Evolutionary conservation across 305 asterid species (phyloP).

Genomic region (Fraxinus paxiana): DNA sequence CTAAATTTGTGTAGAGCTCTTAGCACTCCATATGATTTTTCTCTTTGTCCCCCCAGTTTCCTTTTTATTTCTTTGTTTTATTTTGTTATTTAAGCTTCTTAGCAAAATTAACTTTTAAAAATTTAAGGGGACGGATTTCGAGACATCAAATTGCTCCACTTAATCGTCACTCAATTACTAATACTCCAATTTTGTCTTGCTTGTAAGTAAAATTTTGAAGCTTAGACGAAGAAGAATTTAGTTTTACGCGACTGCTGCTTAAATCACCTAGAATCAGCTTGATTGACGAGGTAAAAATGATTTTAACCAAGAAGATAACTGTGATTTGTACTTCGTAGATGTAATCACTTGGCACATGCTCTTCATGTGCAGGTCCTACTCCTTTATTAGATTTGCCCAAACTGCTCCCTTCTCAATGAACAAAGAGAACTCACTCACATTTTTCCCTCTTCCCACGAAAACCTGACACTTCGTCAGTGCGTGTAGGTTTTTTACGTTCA

Average conservation of each 20-base stretch:
- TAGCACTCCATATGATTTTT: neutral
- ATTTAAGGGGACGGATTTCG: neutral
- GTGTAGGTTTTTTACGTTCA: slow-evolving; percentile 3
- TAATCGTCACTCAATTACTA: neutral
- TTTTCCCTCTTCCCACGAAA: neutral
- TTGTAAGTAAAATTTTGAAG: neutral
- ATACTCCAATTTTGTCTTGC: neutral
- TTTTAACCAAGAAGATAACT: neutral
- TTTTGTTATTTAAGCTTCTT: neutral
- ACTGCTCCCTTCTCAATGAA: slow-evolving; percentile 27
- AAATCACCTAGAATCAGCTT: neutral
- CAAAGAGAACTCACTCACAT: slow-evolving; percentile 4
- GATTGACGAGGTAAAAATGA: neutral
- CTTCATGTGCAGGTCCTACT: slow-evolving; percentile 24
- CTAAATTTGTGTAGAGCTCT: neutral
- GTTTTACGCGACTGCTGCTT: neutral
- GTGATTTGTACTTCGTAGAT: neutral
- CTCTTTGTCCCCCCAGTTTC: neutral
- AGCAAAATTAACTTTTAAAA: too few species aligned
- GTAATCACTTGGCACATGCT: slow-evolving; percentile 30
- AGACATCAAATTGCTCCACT: neutral
- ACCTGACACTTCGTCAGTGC: slow-evolving; percentile 27
- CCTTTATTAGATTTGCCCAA: slow-evolving; percentile 35
- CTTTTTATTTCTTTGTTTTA: too few species aligned
- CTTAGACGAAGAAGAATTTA: neutral